phyloP scores from a whole-genome alignment of 2,329 filamentous ascomycete genomes.

The Apiospora phragmitis region DNA sequence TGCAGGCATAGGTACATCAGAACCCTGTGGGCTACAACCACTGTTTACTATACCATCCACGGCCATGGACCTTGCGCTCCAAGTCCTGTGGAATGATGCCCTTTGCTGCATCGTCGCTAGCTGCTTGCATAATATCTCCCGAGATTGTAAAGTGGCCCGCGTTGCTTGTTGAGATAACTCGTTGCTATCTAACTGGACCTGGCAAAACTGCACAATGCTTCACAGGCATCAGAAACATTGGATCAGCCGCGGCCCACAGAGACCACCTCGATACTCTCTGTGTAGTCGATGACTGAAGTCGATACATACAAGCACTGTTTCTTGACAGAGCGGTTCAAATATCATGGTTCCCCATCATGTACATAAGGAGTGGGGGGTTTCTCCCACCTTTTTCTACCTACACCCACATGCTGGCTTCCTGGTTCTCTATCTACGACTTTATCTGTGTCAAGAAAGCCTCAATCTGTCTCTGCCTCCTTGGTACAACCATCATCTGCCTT shows the following conservation, averaged over 20 bases:
- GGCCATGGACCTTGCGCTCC: conserved; percentile 24
- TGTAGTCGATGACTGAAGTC: conserved; percentile 15
- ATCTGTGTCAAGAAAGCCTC: neutral
- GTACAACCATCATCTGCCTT: neutral
- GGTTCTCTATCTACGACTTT: conserved; percentile 12
- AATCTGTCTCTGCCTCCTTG: neutral
- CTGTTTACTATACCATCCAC: conserved; percentile 19
- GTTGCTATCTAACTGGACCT: conserved; percentile 39
- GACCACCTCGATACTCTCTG: conserved; percentile 10
- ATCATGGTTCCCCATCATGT: neutral
- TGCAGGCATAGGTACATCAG: conserved; percentile 23
- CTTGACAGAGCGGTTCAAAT: neutral
- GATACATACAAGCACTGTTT: neutral
- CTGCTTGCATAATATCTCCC: conserved; percentile 37
- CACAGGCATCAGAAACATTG: conserved; percentile 16
- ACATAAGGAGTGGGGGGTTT: conserved; percentile 22
- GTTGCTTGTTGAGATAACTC: conserved; percentile 35
- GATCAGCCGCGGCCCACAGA: conserved; percentile 20
- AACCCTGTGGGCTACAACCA: conserved; percentile 14
- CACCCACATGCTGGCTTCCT: conserved; percentile 13
- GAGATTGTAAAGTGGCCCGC: conserved; percentile 33
- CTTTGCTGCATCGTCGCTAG: conserved; percentile 31
- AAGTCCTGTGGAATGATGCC: conserved; percentile 21
- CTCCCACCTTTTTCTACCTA: conserved; percentile 15
- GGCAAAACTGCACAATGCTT: conserved; percentile 20